phyloP scores from a whole-genome alignment of 176 grass and related monocot species.

The Musa schizocarpa region DNA sequence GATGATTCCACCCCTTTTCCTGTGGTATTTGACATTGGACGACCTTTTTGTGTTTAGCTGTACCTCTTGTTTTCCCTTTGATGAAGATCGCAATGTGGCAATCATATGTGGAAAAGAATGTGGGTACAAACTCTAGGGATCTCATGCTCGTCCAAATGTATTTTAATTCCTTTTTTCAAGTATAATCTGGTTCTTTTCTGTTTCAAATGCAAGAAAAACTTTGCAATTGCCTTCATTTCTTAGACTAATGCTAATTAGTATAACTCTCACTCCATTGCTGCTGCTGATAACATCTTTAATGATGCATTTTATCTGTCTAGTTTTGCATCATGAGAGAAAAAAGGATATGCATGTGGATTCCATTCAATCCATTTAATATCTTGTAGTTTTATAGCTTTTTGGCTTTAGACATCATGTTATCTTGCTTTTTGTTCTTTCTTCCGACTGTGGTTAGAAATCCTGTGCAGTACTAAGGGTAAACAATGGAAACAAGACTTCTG shows the following conservation, averaged over 20 bases:
- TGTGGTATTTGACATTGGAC: too few relatives aligned
- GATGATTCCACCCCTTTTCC: too few relatives aligned
- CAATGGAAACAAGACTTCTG: not conserved
- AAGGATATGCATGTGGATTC: not conserved
- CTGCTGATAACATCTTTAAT: not conserved
- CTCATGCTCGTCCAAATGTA: not conserved
- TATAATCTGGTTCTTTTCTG: not conserved
- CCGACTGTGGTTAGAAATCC: not conserved
- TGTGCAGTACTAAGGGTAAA: constrained; percentile 13
- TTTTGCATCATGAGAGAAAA: too few relatives aligned
- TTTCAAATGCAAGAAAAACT: not conserved
- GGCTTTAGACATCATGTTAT: not conserved
- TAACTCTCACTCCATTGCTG: not conserved
- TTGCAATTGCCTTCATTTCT: not conserved
- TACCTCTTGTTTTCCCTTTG: too few relatives aligned
- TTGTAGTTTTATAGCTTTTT: not conserved
- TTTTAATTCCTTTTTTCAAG: not conserved
- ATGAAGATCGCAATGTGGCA: too few relatives aligned
- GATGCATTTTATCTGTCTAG: not conserved
- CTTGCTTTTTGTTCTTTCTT: not conserved
- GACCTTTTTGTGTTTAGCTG: too few relatives aligned
- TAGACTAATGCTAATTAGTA: not conserved
- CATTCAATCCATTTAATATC: not conserved
- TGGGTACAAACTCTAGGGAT: not conserved
- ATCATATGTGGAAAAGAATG: too few relatives aligned